Evolutionary conservation across 2,329 filamentous ascomycete species (phyloP), one percentile per base, ranked within the genome.

Genomic region (Diaporthe longicolla): DNA sequence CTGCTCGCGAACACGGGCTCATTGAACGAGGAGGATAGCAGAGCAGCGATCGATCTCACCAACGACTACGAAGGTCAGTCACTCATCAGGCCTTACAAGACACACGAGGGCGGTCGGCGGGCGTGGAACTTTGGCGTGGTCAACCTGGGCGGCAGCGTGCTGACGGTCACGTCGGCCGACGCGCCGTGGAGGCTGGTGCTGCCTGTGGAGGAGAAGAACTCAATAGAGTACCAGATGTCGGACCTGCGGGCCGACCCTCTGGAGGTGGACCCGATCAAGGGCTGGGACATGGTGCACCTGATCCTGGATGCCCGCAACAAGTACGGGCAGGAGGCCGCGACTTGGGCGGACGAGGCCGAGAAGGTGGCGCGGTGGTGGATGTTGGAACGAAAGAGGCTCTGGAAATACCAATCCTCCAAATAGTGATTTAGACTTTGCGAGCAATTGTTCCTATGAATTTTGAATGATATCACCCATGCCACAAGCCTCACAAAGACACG

Each of bases 81-180:
- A 0, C 80, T 87, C n/a, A 82, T 87, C 66, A 82, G 85, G 11
- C 83, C 84, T 1, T 84, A 82, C 72, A 79, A 82, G 48, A 65
- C 80, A 21, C 74, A 78, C 19, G 78, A 82, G 24, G 80, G 81
- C 61, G 80, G 81, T 9, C 81, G 82, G 4, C 82, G 74, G 21
- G 76, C 77, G 82, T 9, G 90, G 90, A 61, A 91, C 82, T 74
- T 89, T 88, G 71, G 89, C 88, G 29, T 91, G 89, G 79, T 93
- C 76, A 79, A 79, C 71, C 72, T 76, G n/a, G 78, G 78, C 29
- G 76, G 74, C 32, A 73, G 75, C 15, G 77, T 78, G 69, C 68
- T 79, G 21, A 75, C 73, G 17, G 73, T 78, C 26, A 78, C 77
- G 32, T 76, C 58, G 40, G 77, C 66, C 37, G 74, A 74, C 29